Percentiles rank a stretch among this genome's conserved stretches.
These are phyloP conservation scores for Grigorovia humatica DNA, from an alignment of 805 yeast genomes.

Conservation along the genomic window DNA sequence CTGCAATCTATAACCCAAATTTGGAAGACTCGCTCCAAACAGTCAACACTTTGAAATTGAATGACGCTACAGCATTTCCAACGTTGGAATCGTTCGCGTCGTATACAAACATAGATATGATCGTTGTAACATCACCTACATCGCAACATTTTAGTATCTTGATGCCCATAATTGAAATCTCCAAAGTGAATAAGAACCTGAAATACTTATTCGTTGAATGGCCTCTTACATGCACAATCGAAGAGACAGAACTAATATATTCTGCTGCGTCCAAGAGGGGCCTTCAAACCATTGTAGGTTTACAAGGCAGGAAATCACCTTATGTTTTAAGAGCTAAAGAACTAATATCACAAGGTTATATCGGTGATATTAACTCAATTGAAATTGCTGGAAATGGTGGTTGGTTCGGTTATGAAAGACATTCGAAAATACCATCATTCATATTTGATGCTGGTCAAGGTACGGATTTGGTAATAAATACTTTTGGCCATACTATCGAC, in stretches of 20 bases:
- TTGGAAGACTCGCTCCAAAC: conserved; percentile 15
- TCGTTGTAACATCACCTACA: conserved; percentile 18
- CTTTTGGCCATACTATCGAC: conserved; percentile 27
- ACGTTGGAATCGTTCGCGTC: conserved; percentile 18
- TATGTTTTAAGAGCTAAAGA: conserved; percentile 25
- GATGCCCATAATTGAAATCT: conserved; percentile 15
- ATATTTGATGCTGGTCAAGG: conserved; percentile 23
- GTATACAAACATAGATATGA: conserved; percentile 18
- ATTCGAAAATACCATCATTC: conserved; percentile 17
- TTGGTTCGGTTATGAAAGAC: conserved; percentile 26
- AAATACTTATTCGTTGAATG: conserved; percentile 24
- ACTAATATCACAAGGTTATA: conserved; percentile 20
- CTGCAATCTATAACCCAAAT: conserved; percentile 18
- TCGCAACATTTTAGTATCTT: conserved; percentile 13
- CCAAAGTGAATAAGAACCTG: conserved; percentile 14
- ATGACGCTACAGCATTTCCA: conserved; percentile 20
- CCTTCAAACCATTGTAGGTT: conserved; percentile 21
- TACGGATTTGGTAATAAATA: conserved; percentile 19
- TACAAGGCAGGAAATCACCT: conserved; percentile 27
- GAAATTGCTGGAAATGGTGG: conserved; percentile 26
- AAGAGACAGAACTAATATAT: conserved; percentile 21
- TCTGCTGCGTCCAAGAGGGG: conserved; percentile 18
- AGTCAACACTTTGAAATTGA: conserved; percentile 16
- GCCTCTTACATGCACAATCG: conserved; percentile 18
- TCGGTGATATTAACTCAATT: conserved; percentile 24